A percentile compares a stretch with the other conserved stretches of the same genome.
Evolutionary conservation across 129 eudicot species (phyloP).

Genomic region (Flaveria sonorensis): DNA sequence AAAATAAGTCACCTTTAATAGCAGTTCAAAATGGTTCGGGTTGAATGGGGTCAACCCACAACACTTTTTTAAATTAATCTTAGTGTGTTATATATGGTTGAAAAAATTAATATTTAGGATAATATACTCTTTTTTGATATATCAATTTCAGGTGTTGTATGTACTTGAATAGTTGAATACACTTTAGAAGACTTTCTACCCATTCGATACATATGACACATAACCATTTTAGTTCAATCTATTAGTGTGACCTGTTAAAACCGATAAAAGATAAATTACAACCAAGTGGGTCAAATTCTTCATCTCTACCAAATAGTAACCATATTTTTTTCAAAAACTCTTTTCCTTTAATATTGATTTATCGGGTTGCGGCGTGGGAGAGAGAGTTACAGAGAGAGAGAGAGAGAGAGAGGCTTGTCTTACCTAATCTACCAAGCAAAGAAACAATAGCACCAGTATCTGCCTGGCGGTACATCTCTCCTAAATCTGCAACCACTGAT

Average conservation of each 20-base stretch:
- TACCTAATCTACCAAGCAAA: slow-evolving; percentile 86
- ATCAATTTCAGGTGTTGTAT: background rate
- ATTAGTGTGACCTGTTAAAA: background rate
- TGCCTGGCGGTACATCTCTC: slow-evolving; percentile 98
- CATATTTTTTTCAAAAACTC: background rate
- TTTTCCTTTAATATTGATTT: background rate
- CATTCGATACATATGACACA: background rate
- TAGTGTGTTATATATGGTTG: background rate
- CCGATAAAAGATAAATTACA: slow-evolving; percentile 5
- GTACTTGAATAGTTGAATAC: background rate
- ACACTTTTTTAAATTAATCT: background rate
- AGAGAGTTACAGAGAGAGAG: no score
- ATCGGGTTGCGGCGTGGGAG: background rate
- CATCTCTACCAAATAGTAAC: slow-evolving; percentile 8
- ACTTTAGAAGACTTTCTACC: background rate
- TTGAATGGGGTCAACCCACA: background rate
- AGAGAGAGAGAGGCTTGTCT: background rate
- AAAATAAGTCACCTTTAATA: background rate
- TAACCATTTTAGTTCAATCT: background rate
- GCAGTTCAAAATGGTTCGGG: background rate
- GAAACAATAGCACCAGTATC: slow-evolving; percentile 94
- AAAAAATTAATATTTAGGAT: background rate
- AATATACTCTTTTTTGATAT: background rate
- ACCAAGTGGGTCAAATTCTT: background rate
- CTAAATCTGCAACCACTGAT: slow-evolving; percentile 89